A percentile compares a stretch with the other conserved stretches of the same genome.
phyloP scores from a whole-genome alignment of 768 basidiomycete genomes.

The Suillus occidentalis region DNA sequence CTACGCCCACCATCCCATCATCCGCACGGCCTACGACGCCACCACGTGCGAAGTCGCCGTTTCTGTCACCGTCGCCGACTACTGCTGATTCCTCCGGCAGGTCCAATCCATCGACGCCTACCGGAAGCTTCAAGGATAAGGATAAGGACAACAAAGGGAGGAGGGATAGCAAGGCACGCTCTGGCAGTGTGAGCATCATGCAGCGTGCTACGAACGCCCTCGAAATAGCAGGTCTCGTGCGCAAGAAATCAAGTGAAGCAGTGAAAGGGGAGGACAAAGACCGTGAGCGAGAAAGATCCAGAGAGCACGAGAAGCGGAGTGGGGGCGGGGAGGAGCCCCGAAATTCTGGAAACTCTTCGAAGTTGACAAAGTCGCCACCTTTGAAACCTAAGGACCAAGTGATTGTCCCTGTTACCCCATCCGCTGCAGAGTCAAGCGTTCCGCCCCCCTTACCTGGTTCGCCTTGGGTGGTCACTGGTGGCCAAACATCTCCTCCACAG shows the following conservation, averaged over 20 bases:
- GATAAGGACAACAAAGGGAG: slow-evolving; percentile 55
- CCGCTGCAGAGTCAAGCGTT: slow-evolving; percentile 30
- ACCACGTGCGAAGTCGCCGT: slow-evolving; percentile 49
- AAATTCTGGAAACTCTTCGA: slow-evolving; percentile 55
- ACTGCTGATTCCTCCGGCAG: slow-evolving; percentile 49
- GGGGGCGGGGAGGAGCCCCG: slow-evolving; percentile 57
- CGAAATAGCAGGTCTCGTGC: slow-evolving; percentile 80
- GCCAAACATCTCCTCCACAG: slow-evolving; percentile 37
- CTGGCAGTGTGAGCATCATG: slow-evolving; percentile 94
- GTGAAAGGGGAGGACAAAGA: slow-evolving; percentile 62
- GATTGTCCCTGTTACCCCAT: slow-evolving; percentile 50
- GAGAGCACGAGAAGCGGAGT: slow-evolving; percentile 43
- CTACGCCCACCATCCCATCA: slow-evolving; percentile 63
- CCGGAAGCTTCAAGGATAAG: slow-evolving; percentile 56
- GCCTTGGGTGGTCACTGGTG: slow-evolving; percentile 70
- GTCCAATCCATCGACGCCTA: slow-evolving; percentile 72
- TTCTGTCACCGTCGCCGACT: slow-evolving; percentile 57
- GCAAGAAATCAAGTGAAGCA: slow-evolving; percentile 79
- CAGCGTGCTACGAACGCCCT: slow-evolving; percentile 91
- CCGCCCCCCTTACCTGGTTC: slow-evolving; percentile 48
- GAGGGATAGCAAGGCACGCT: slow-evolving; percentile 59
- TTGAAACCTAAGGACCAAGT: slow-evolving; percentile 49
- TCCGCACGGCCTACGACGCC: slow-evolving; percentile 47
- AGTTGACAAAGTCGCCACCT: slow-evolving; percentile 70
- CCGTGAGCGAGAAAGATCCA: slow-evolving; percentile 39